Evolutionary conservation across 768 basidiomycete species (phyloP), one percentile per base, ranked within the genome.

Genomic region (Kwoniella dejecticola): DNA sequence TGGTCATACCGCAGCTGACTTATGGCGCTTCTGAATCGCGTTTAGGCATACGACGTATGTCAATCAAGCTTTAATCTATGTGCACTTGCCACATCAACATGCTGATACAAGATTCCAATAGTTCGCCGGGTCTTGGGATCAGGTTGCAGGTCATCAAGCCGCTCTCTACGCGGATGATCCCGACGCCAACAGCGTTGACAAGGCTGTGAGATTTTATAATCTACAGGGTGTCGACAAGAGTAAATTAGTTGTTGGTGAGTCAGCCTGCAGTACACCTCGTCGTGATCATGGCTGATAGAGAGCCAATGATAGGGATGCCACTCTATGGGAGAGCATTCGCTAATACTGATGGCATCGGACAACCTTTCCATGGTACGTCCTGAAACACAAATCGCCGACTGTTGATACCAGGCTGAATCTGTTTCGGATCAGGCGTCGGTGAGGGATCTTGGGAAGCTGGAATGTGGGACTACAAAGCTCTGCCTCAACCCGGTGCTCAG

Each of bases 321-420:
- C 83, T 96, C 4, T 99, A 98, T 68, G 96, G 96, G 0, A 86
- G 95, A 24, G 89, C 89, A 41, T 99, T 99, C 82, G 81, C 86
- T 74, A 86, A 88, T 71, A 93, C 93, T 0, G 79, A 84, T 45
- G 95, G 95, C 0, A 89, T 90, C 4, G 92, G 91, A 0, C 74
- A 81, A 13, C 82, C 89, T 0, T 99, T 88, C 81, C 84, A 84
- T 12, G 94, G 95, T 29, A 77, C 33, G 33, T 36, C 15, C 15
- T 36, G 33, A 36, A n/a, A n/a, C n/a, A n/a, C n/a, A n/a, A n/a
- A n/a, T n/a, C n/a, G n/a, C n/a, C n/a, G n/a, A n/a, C n/a, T n/a
- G n/a, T n/a, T n/a, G n/a, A n/a, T n/a, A n/a, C n/a, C n/a, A n/a
- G n/a, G n/a, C n/a, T n/a, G n/a, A n/a, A n/a, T n/a, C n/a, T n/a